Evolutionary conservation across 2,329 filamentous ascomycete genomes (phyloP).

Genomic region (Botrytis deweyae): DNA sequence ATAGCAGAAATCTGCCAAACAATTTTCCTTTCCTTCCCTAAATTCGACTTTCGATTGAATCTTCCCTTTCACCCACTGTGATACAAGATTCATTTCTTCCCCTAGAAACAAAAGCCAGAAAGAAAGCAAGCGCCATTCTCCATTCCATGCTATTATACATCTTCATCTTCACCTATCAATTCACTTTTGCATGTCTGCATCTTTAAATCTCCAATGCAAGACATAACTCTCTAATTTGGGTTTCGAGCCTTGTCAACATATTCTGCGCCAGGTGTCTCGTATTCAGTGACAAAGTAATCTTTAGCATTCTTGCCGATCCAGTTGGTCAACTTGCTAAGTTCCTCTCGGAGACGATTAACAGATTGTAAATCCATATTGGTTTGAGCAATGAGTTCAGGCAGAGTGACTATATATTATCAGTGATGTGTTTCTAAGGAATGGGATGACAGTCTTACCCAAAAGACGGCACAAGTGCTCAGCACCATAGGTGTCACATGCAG

Average conservation of each 20-base stretch:
- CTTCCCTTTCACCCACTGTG: not conserved
- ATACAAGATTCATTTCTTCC: not conserved
- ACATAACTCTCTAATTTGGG: constrained; percentile 16
- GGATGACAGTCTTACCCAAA: constrained; percentile 63
- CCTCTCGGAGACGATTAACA: constrained; percentile 82
- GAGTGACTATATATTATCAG: constrained; percentile 66
- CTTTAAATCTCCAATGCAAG: not conserved
- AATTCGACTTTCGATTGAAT: not conserved
- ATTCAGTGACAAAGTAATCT: constrained; percentile 74
- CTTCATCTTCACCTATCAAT: not conserved
- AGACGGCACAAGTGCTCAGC: constrained; percentile 88
- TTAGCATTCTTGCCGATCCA: constrained; percentile 74
- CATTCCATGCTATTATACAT: constrained; percentile 25
- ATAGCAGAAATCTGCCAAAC: not conserved
- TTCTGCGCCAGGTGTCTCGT: constrained; percentile 69
- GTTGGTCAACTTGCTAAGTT: constrained; percentile 79
- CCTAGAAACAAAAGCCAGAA: constrained; percentile 11
- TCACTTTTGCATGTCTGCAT: not conserved
- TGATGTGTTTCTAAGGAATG: constrained; percentile 21
- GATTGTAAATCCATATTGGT: constrained; percentile 97
- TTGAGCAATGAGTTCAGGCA: constrained; percentile 92
- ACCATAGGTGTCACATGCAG: constrained; percentile 80
- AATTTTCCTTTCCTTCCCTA: not conserved
- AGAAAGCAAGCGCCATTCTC: constrained; percentile 33
- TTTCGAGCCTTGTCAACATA: constrained; percentile 65